Evolutionary conservation across 257 asterid genomes (phyloP), one percentile per base, ranked within the genome.

Genomic region (Fraxinus excelsior): DNA sequence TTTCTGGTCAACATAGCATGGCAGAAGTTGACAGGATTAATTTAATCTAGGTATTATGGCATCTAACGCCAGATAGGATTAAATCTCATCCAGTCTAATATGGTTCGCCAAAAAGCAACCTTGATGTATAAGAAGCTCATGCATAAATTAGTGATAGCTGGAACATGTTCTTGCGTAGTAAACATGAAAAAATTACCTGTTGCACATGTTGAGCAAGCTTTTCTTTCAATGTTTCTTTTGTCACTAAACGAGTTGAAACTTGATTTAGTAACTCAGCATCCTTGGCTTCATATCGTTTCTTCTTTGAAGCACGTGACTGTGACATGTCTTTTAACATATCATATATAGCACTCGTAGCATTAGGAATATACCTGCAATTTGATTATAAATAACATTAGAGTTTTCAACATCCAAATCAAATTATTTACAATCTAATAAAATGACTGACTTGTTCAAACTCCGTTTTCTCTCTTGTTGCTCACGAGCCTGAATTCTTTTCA

Each of bases 391-490:
- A 74, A 21, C 40, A 53, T 84, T 49, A n/a, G 62, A 78, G 76
- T 32, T 76, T 53, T n/a, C 37, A 64, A 60, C 75, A 14, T 49
- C 58, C 31, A 64, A 51, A 7, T 79, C 53, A 70, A 38, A 85
- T 69, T 80, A 62, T 56, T 81, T 79, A 37, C 21, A n/a, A 38
- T 74, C 79, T 74, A 76, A 80, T 65, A 80, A 74, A 75, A 67
- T 76, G 7, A 71, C 87, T 73, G 65, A 91, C 98, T 87, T 93
- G 93, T 74, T 90, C 91, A 93, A 86, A 81, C 93, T 93, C 67
- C 96, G 88, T 75, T 93, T 90, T 82, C 98, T 90, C 88, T 93
- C 98, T 81, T 91, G 98, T 91, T 93, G 98, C 87, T 93, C 98
- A 29, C 97, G 98, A 80, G 97, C 97, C 86, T 93, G 98, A 79